Evolutionary conservation across 83 land plant species (phyloP).

Genomic region (Picea mariana): DNA sequence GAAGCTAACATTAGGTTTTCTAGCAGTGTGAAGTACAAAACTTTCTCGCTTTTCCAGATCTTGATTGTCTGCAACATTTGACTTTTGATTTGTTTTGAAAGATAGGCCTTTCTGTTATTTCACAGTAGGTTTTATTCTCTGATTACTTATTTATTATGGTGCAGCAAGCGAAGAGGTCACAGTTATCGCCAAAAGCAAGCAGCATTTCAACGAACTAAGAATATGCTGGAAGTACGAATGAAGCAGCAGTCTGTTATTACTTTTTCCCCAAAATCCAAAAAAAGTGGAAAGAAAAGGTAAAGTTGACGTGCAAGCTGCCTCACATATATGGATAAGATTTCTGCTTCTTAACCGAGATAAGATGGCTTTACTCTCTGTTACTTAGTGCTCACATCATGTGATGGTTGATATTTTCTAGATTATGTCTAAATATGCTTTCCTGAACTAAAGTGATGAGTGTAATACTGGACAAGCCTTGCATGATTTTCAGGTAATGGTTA

Average conservation of each 20-base stretch:
- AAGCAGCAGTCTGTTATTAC: constrained; percentile 20
- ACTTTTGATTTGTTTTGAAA: background rate
- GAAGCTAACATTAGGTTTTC: background rate
- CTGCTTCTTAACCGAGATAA: background rate
- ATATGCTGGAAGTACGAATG: constrained; percentile 36
- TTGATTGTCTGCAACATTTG: background rate
- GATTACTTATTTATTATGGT: constrained; percentile 10
- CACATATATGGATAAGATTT: background rate
- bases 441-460: background rate
- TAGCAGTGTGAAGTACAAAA: background rate
- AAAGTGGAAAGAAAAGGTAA: constrained; percentile 13
- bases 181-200: constrained; percentile 46
- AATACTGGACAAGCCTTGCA: background rate
- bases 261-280: background rate
- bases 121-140: background rate
- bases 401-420: constrained; percentile 6
- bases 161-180: constrained; percentile 54
- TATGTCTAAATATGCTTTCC: background rate
- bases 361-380: background rate
- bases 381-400: background rate
- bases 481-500: background rate
- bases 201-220: constrained; percentile 40
- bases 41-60: background rate
- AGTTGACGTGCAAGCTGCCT: background rate
- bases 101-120: background rate